phyloP scores from a whole-genome alignment of 768 basidiomycete species.

The Hygrocybe punicea region DNA sequence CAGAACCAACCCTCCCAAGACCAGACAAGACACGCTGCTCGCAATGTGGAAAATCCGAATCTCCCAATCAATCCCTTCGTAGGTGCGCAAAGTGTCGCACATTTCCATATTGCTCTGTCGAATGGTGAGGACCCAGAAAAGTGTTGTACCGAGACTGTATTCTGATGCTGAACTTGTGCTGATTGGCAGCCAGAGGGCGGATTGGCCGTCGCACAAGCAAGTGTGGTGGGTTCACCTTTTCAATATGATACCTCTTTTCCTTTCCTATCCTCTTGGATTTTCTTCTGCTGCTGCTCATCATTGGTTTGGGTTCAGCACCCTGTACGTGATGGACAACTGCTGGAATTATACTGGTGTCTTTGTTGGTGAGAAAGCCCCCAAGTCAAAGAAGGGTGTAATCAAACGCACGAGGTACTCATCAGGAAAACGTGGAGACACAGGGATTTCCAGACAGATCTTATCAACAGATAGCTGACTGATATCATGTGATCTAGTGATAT shows the following conservation, averaged over 20 bases:
- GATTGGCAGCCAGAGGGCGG: constrained; percentile 9
- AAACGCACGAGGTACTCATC: neutral
- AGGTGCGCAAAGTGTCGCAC: constrained; percentile 13
- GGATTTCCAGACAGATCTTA: too few relatives aligned
- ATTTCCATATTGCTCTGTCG: constrained; percentile 15
- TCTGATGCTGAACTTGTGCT: too few relatives aligned
- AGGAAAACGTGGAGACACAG: too few relatives aligned
- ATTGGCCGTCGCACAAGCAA: constrained; percentile 11
- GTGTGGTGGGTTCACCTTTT: too few relatives aligned
- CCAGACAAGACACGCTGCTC: constrained; percentile 14
- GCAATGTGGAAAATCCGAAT: constrained; percentile 7
- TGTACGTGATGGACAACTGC: neutral
- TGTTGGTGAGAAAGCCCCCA: neutral
- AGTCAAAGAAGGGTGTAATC: neutral
- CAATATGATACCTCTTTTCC: too few relatives aligned
- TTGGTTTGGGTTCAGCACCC: too few relatives aligned
- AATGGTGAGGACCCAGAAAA: constrained; percentile 7
- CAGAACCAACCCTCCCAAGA: constrained; percentile 4
- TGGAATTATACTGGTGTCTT: neutral
- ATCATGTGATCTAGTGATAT: too few relatives aligned
- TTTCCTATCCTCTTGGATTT: too few relatives aligned
- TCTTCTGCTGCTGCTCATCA: too few relatives aligned
- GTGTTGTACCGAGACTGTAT: too few relatives aligned
- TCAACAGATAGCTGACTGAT: too few relatives aligned
- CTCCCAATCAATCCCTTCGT: constrained; percentile 11